These are phyloP conservation scores for Gamarada debralockiae DNA, from an alignment of 495 filamentous ascomycete species.

Conservation along the genomic window DNA sequence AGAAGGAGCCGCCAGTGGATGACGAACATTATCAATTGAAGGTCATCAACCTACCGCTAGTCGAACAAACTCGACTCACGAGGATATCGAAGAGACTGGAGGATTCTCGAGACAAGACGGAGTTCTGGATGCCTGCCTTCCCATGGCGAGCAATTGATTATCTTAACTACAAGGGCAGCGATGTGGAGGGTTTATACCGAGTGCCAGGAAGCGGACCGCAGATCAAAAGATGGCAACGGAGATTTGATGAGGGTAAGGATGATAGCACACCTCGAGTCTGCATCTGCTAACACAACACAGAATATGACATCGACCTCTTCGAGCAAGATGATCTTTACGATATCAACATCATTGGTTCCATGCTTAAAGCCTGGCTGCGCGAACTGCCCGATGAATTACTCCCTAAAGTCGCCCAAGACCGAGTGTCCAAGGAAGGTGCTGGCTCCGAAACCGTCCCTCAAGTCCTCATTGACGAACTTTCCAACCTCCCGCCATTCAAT, in stretches of 20 bases:
- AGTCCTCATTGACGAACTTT: conserved; percentile 81
- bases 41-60: conserved; percentile 74
- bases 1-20: conserved; percentile 54
- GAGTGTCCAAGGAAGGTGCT: conserved; percentile 68
- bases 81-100: conserved; percentile 82
- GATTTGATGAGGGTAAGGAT: conserved; percentile 70
- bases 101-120: conserved; percentile 84
- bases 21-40: conserved; percentile 75
- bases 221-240: conserved; percentile 82
- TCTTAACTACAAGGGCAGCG: conserved; percentile 84
- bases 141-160: conserved; percentile 93
- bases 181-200: conserved; percentile 86
- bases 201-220: conserved; percentile 79
- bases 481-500: conserved; percentile 84
- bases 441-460: conserved; percentile 75
- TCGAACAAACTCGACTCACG: conserved; percentile 81
- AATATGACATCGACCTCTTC: conserved; percentile 82
- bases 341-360: conserved; percentile 87
- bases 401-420: conserved; percentile 71
- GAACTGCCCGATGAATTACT: conserved; percentile 89
- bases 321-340: conserved; percentile 81
- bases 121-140: conserved; percentile 95
- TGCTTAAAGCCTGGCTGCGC: conserved; percentile 92
- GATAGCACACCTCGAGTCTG: background rate
- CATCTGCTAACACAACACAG: conserved; percentile 41